Percentiles rank a stretch among this genome's conserved stretches.
Evolutionary conservation across 768 basidiomycete genomes (phyloP).

Genomic region (Cystoderma amianthinum): DNA sequence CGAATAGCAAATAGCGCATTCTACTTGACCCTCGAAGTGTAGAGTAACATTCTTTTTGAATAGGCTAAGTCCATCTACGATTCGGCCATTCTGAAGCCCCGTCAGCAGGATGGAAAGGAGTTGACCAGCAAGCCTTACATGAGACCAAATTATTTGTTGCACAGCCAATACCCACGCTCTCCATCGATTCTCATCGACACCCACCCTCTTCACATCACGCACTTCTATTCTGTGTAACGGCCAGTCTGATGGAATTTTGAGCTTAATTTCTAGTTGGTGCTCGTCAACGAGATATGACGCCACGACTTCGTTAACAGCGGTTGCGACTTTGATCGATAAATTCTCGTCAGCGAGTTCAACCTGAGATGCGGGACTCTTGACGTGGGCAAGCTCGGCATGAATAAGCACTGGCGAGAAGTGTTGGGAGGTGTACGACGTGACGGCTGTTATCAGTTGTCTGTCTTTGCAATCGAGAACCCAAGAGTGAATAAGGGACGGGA

Average conservation of each 20-base stretch:
- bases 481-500: constrained; percentile 78
- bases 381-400: constrained; percentile 68
- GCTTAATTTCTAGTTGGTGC: constrained; percentile 81
- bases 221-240: constrained; percentile 86
- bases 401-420: constrained; percentile 91
- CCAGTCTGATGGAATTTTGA: constrained; percentile 87
- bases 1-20: constrained; percentile 97
- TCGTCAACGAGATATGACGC: constrained; percentile 89
- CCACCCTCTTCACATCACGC: constrained; percentile 76
- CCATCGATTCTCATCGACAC: constrained; percentile 88
- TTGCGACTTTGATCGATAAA: constrained; percentile 71
- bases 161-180: constrained; percentile 90
- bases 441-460: constrained; percentile 71
- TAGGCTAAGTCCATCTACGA: constrained; percentile 79
- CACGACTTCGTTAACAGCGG: constrained; percentile 70
- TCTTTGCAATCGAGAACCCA: constrained; percentile 90
- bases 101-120: not conserved
- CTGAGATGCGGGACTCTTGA: constrained; percentile 47
- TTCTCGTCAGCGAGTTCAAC: constrained; percentile 70
- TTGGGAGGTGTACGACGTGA: constrained; percentile 73
- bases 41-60: constrained; percentile 93
- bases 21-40: constrained; percentile 93
- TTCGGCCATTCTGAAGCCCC: constrained; percentile 68
- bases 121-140: constrained; percentile 44
- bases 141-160: constrained; percentile 83